These are phyloP conservation scores for Fomitiporia mediterranea DNA, from an alignment of 1,284 basidiomycete genomes.

Conservation along the genomic window DNA sequence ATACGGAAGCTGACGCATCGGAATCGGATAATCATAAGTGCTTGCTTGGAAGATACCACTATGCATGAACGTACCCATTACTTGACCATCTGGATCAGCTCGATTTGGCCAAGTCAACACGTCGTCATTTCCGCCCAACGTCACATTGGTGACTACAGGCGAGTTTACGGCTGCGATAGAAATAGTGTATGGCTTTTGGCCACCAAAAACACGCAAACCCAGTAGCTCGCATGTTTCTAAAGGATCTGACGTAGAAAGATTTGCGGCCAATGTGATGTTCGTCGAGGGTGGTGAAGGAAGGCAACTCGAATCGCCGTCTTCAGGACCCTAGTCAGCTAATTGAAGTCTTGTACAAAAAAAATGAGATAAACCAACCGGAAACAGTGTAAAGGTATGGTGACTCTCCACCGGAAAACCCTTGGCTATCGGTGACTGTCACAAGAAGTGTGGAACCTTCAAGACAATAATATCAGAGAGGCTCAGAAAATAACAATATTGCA, in stretches of 20 bases:
- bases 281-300: conserved; percentile 7
- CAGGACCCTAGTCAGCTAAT: neutral
- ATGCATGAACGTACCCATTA: conserved; percentile 40
- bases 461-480: neutral
- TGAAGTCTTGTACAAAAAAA: neutral
- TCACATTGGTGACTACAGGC: conserved; percentile 41
- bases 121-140: conserved; percentile 36
- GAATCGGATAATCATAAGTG: conserved; percentile 5
- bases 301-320: conserved; percentile 10
- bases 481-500: neutral
- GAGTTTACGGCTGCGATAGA: conserved; percentile 38
- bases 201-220: conserved; percentile 42
- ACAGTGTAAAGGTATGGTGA: conserved; percentile 33
- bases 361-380: conserved; percentile 27
- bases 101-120: conserved; percentile 45
- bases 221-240: conserved; percentile 44
- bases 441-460: conserved; percentile 38
- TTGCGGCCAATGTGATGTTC: conserved; percentile 37
- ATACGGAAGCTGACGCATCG: conserved; percentile 8
- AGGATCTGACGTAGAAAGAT: conserved; percentile 33
- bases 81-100: conserved; percentile 34
- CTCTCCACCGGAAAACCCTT: conserved; percentile 39
- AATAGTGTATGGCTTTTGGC: conserved; percentile 43
- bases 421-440: conserved; percentile 42
- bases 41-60: neutral